Evolutionary conservation across 2,329 filamentous ascomycete species (phyloP), one percentile per base, ranked within the genome.

Genomic region (Emergomyces africanus): DNA sequence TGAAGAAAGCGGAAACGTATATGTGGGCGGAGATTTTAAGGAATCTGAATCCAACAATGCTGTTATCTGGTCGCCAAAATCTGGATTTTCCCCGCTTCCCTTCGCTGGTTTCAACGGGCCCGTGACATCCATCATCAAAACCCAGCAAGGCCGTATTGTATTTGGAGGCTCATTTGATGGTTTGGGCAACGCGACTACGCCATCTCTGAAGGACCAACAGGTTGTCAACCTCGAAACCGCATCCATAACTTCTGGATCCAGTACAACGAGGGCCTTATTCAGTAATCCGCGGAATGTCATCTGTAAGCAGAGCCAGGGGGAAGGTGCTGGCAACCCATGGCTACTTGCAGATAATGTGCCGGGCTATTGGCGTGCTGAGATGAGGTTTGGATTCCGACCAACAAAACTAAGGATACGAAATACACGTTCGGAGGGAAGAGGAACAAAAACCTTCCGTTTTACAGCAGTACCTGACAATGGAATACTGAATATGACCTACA

Each of bases 81-180:
- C 83, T 35, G 84, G 82, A 54, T 96, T 89, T 86, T 82, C 81
- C 23, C 87, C 89, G 67, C 76, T 99, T 59, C 87, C 92, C 2
- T 99, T 99, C 76, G 84, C 85, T 46, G 95, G 95, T 25, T 95
- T 99, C 75, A 97, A 97, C 73, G 91, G 91, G 30, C 89, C 89
- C 1, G 90, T 99, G 57, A 83, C 83, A 62, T 88, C 91, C 42
- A 97, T 99, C 65, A 81, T 84, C 56, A 90, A 89, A 74, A 83
- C 86, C 23, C 79, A 85, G 1, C 87, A 89, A 66, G 89, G 88
- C 9, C 88, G 95, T 69, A 88, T 99, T 64, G 83, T 97, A 59
- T 99, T 96, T 69, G 95, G 90, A 53, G 94, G 94, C 55, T 83
- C 82, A 59, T 99, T 99, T 69, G 90, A 89, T 60, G 90, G 90